Evolutionary conservation across 768 basidiomycete species (phyloP), one percentile per base, ranked within the genome.

Genomic region (Kwoniella heveanensis): DNA sequence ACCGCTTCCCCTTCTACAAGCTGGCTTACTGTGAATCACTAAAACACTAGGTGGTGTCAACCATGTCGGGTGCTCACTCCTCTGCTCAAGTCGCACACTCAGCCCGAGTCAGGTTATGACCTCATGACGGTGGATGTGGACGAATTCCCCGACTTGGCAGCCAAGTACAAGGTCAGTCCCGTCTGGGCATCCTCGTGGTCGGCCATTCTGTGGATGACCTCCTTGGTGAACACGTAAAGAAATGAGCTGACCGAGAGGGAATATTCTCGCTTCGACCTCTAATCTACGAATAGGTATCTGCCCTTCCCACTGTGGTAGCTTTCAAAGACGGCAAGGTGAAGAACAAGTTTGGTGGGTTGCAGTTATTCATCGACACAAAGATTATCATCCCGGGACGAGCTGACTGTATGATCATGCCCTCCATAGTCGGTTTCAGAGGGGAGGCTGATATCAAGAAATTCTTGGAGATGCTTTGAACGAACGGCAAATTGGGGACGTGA

Each of bases 21-120:
- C n/a, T n/a, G n/a, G n/a, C n/a, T n/a, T n/a, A n/a, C n/a, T n/a
- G n/a, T n/a, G n/a, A n/a, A n/a, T n/a, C n/a, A n/a, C n/a, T n/a
- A n/a, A n/a, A n/a, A n/a, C n/a, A n/a, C n/a, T n/a, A 74, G 72
- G 36, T 75, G 73, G 73, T 75, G 73, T 62, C 73, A 75, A 55
- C 73, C 73, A 15, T 75, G 73, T 55, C 56, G 67, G 60, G 73
- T 77, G 29, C 68, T 77, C 44, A 71, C 71, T 9, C 76, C 76
- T n/a, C 39, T 71, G 21, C 65, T 77, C 6, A 73, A 73, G 53
- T 66, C 62, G 29, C 58, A 66, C 15, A 75, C 73, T 2, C 65
- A 62, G 4, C 71, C 70, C 5, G 71, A 70, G n/a, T 58, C 65
- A 8, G 68, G 58, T 1, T 64, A 58, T 48, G 71, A 72, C 50